Evolutionary conservation across 805 yeast species (phyloP).

Genomic region (Kodamaea lidongshanica): DNA sequence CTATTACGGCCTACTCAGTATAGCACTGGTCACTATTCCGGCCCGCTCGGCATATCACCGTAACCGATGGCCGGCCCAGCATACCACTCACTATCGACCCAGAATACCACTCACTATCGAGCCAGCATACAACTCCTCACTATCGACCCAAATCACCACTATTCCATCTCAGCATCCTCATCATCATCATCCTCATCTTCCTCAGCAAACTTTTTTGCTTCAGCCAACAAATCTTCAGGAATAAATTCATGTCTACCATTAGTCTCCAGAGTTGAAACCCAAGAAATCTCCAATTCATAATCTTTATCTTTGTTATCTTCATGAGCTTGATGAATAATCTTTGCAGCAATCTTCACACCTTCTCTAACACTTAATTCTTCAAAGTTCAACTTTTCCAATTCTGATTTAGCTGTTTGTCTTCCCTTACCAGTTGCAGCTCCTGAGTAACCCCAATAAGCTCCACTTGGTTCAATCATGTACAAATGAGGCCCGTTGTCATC

Average conservation of each 20-base stretch:
- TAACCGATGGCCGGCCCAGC: too few relatives aligned
- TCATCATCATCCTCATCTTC: conserved; percentile 71
- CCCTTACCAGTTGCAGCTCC: conserved; percentile 99
- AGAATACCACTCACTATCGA: background rate
- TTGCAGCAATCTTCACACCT: conserved; percentile 91
- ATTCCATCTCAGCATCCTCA: conserved; percentile 28
- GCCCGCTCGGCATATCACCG: too few relatives aligned
- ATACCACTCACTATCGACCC: background rate
- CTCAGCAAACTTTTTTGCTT: conserved; percentile 79
- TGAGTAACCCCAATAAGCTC: conserved; percentile 93
- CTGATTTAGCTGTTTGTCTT: conserved; percentile 95
- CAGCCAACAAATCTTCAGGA: conserved; percentile 71
- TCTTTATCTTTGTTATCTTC: conserved; percentile 98
- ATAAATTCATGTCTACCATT: conserved; percentile 73
- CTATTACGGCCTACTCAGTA: too few relatives aligned
- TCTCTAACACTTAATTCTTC: conserved; percentile 65
- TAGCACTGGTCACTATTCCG: too few relatives aligned
- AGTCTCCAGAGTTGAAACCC: conserved; percentile 77
- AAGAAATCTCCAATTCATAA: conserved; percentile 87
- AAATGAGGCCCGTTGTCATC: conserved; percentile 88
- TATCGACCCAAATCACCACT: background rate
- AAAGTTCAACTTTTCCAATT: conserved; percentile 82
- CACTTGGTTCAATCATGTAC: conserved; percentile 97
- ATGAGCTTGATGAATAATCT: conserved; percentile 87
- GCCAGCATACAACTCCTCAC: background rate